Percentiles rank a stretch among this genome's conserved stretches.
These are phyloP conservation scores for Neonectria neomacrospora DNA, from an alignment of 2,329 filamentous ascomycete genomes.

Conservation along the genomic window DNA sequence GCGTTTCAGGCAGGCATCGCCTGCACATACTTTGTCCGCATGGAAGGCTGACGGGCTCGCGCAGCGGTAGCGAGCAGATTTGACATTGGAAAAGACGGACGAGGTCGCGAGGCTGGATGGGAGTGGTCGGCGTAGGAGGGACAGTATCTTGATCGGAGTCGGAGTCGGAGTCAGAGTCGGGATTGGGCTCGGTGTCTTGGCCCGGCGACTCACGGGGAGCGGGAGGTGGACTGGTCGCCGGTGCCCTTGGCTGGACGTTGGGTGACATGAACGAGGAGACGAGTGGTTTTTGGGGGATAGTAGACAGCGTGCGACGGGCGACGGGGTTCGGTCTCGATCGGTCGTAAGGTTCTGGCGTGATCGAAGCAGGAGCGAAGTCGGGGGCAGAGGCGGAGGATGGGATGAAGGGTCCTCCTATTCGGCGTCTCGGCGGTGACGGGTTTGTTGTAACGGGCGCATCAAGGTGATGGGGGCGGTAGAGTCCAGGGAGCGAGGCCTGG, in stretches of 20 bases:
- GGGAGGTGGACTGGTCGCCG: constrained; percentile 5
- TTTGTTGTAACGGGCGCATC: constrained; percentile 8
- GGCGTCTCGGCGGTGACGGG: constrained; percentile 11
- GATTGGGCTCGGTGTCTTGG: constrained; percentile 11
- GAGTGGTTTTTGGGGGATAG: background rate
- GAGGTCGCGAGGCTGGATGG: constrained; percentile 44
- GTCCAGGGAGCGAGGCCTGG: constrained; percentile 2
- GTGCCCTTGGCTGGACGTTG: constrained; percentile 3
- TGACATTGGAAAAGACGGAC: constrained; percentile 82
- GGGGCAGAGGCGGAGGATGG: background rate
- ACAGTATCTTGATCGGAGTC: background rate
- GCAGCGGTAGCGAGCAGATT: constrained; percentile 75
- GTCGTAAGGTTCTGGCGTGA: background rate
- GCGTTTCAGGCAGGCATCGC: constrained; percentile 75
- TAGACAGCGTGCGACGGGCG: background rate
- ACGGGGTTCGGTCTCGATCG: background rate
- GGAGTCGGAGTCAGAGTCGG: background rate
- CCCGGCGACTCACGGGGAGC: constrained; percentile 12
- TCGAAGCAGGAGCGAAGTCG: background rate
- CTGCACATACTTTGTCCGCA: constrained; percentile 85
- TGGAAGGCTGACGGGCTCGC: constrained; percentile 78
- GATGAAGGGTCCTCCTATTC: background rate
- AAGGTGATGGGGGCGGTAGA: background rate
- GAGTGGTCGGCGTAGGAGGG: constrained; percentile 3
- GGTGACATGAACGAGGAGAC: constrained; percentile 12